Conservation (phyloP, 345 rosid genomes). For the Brassica nigra region DNA sequence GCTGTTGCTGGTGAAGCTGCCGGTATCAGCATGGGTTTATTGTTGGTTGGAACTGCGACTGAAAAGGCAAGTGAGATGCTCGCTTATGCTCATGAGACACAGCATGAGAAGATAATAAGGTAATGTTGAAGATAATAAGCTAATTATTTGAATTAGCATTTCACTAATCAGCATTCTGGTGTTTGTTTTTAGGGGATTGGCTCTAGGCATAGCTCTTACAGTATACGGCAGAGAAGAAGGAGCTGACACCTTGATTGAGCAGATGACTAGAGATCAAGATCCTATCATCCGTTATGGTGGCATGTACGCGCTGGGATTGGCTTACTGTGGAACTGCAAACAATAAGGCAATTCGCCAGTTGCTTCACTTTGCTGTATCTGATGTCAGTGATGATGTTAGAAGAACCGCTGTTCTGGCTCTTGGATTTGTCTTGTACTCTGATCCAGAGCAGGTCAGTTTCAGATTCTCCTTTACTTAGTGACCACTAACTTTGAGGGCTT, state of each 20-base stretch:
- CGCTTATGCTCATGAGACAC: constrained; percentile 95
- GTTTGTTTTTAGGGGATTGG: constrained; percentile 64
- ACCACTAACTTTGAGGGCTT: constrained; percentile 5
- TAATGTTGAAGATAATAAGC: constrained; percentile 29
- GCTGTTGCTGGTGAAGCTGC: constrained; percentile 99
- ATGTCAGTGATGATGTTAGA: constrained; percentile 97
- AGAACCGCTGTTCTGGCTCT: constrained; percentile 98
- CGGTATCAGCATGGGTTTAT: constrained; percentile 96
- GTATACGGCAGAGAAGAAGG: constrained; percentile 99
- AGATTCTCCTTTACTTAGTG: constrained; percentile 9
- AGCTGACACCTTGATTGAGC: constrained; percentile 97
- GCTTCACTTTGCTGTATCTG: constrained; percentile 98
- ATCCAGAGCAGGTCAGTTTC: constrained; percentile 85
- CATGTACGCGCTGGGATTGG: constrained; percentile 96
- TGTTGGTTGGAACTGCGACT: constrained; percentile 99
- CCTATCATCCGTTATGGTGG: constrained; percentile 99
- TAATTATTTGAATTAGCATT: neutral
- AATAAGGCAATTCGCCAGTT: constrained; percentile 99
- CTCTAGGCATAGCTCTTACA: constrained; percentile 97
- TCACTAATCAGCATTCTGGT: constrained; percentile 17
- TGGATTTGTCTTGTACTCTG: constrained; percentile 95
- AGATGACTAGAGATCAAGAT: constrained; percentile 98
- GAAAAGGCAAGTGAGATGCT: constrained; percentile 99
- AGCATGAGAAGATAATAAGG: constrained; percentile 98
- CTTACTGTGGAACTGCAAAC: constrained; percentile 96